Conservation (phyloP, 1,284 basidiomycete species). For the Sporisorium sorghi region DNA sequence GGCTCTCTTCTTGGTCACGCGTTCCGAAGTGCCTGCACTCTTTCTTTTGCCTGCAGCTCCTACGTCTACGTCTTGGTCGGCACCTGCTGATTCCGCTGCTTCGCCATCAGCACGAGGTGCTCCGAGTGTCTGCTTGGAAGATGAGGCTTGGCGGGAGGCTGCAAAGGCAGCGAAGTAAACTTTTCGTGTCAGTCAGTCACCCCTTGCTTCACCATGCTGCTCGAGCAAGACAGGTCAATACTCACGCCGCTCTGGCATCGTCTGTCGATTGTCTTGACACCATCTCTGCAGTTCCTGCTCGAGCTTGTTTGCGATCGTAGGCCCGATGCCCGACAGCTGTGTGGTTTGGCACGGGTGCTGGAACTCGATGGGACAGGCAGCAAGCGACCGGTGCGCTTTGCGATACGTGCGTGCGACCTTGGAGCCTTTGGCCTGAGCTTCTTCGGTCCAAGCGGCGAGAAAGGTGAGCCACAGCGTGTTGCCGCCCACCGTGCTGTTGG, state of each 20-base stretch:
- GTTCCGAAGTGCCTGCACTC: slow-evolving; percentile 21
- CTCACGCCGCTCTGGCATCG: slow-evolving; percentile 47
- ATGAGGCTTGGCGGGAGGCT: slow-evolving; percentile 13
- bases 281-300: slow-evolving; percentile 54
- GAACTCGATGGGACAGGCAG: slow-evolving; percentile 51
- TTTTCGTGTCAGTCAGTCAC: background rate
- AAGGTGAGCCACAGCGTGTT: slow-evolving; percentile 62
- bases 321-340: slow-evolving; percentile 57
- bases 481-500: slow-evolving; percentile 27
- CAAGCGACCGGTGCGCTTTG: slow-evolving; percentile 57
- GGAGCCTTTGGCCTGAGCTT: slow-evolving; percentile 55
- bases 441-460: slow-evolving; percentile 53
- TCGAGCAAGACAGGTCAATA: background rate
- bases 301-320: slow-evolving; percentile 58
- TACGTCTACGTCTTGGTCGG: background rate
- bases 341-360: slow-evolving; percentile 61
- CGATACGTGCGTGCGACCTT: slow-evolving; percentile 55
- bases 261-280: slow-evolving; percentile 47
- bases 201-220: background rate
- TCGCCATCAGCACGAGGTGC: background rate
- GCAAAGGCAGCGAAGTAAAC: background rate
- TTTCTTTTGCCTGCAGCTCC: slow-evolving; percentile 15
- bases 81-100: background rate
- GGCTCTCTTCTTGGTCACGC: slow-evolving; percentile 43
- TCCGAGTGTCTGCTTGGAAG: slow-evolving; percentile 12